Evolutionary conservation across 2,329 filamentous ascomycete species (phyloP).

Genomic region (Aspergillus sp.): DNA sequence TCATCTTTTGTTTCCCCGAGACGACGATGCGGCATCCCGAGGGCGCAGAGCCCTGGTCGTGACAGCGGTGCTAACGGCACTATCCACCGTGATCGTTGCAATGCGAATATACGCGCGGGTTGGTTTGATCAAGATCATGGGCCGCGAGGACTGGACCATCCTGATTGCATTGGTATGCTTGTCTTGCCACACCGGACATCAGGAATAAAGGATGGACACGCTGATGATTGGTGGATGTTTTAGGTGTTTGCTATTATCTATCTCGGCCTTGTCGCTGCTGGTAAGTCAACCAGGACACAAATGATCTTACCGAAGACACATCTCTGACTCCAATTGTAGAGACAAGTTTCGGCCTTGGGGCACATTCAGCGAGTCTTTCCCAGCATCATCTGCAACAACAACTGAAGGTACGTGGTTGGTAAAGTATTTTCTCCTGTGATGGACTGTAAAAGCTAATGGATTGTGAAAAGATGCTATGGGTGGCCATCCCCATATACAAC

Average conservation of each 20-base stretch:
- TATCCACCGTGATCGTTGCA: slow-evolving; percentile 18
- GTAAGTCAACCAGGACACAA: slow-evolving; percentile 10
- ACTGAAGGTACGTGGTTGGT: slow-evolving; percentile 14
- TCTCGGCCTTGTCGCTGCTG: slow-evolving; percentile 19
- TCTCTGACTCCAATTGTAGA: slow-evolving; percentile 13
- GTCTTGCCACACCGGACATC: neutral
- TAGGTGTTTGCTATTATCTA: slow-evolving; percentile 22
- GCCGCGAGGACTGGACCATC: slow-evolving; percentile 28
- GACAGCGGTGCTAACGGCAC: slow-evolving; percentile 20
- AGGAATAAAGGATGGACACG: neutral
- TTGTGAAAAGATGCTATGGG: slow-evolving; percentile 20
- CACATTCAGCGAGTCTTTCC: slow-evolving; percentile 13
- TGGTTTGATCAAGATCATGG: slow-evolving; percentile 23
- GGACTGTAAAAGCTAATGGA: neutral
- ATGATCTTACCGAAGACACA: too few species aligned
- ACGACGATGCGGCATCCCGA: slow-evolving; percentile 12
- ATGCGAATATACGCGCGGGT: slow-evolving; percentile 23
- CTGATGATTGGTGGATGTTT: neutral
- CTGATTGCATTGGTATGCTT: slow-evolving; percentile 17
- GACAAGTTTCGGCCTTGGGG: slow-evolving; percentile 20
- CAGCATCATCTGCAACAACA: slow-evolving; percentile 13
- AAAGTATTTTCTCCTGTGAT: neutral
- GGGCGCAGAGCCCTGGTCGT: slow-evolving; percentile 24
- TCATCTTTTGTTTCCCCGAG: slow-evolving; percentile 13
- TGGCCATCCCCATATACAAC: slow-evolving; percentile 27